These are phyloP conservation scores for Lentinula boryana DNA, from an alignment of 768 basidiomycete species.

Conservation along the genomic window DNA sequence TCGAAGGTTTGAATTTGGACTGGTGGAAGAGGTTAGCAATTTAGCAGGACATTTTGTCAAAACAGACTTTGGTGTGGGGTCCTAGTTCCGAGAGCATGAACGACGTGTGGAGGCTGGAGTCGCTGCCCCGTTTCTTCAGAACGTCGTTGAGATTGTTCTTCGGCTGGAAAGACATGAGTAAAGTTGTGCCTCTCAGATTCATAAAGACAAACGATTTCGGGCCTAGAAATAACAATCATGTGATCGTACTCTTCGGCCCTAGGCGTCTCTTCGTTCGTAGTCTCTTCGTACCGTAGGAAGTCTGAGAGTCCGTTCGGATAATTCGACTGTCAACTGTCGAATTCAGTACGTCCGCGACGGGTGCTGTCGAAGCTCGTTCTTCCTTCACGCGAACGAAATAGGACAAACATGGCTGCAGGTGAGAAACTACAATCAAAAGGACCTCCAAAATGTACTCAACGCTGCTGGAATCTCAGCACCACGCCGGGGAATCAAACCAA, in stretches of 20 bases:
- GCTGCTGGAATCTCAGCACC: slow-evolving; percentile 15
- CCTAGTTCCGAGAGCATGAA: not conserved
- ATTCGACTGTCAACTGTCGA: too few relatives aligned
- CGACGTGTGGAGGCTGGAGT: slow-evolving; percentile 2
- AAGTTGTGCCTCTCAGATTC: not conserved
- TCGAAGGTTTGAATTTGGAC: slow-evolving; percentile 44
- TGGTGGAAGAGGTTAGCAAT: slow-evolving; percentile 9
- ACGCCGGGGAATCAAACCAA: slow-evolving; percentile 29
- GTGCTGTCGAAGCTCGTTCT: not conserved
- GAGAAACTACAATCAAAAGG: not conserved
- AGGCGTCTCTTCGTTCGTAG: not conserved
- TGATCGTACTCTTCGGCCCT: not conserved
- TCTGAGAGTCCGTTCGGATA: too few relatives aligned
- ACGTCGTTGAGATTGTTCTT: slow-evolving; percentile 38
- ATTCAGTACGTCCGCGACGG: too few relatives aligned
- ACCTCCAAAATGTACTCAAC: not conserved
- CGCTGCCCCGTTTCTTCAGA: slow-evolving; percentile 18
- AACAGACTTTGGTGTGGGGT: slow-evolving; percentile 15
- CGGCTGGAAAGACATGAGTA: slow-evolving; percentile 8
- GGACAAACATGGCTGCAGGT: slow-evolving; percentile 9
- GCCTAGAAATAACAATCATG: not conserved
- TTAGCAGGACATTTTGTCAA: slow-evolving; percentile 14
- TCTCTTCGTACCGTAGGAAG: too few relatives aligned
- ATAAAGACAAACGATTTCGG: not conserved
- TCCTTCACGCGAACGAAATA: not conserved